These are phyloP conservation scores for Penicillium thymicola DNA, from an alignment of 2,329 filamentous ascomycete genomes.

Conservation along the genomic window DNA sequence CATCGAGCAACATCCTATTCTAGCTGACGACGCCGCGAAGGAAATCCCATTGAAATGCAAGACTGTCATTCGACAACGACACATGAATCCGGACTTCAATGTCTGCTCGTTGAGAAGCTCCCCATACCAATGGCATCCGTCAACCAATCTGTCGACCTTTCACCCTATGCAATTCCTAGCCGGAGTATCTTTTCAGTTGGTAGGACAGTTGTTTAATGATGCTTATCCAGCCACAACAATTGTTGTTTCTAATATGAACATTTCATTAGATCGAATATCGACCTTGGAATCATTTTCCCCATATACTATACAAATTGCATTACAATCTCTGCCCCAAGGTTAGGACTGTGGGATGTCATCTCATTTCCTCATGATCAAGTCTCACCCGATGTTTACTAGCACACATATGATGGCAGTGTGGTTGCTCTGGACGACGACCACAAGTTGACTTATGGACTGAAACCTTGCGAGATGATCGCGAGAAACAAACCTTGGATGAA, in stretches of 20 bases:
- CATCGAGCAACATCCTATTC: not conserved
- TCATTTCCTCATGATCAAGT: not conserved
- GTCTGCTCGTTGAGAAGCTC: not conserved
- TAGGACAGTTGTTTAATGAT: not conserved
- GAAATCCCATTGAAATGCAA: not conserved
- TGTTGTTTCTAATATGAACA: not conserved
- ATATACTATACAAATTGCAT: not conserved
- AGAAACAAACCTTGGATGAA: not conserved
- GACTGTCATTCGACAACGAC: not conserved
- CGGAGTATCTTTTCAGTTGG: not conserved
- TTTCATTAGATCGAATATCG: not conserved
- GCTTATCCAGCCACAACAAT: not conserved
- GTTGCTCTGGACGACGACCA: not conserved
- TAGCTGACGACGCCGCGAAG: not conserved
- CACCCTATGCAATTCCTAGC: not conserved
- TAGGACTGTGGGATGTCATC: rapidly evolving
- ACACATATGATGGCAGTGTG: not conserved
- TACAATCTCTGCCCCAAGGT: not conserved
- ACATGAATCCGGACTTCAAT: not conserved
- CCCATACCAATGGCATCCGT: not conserved
- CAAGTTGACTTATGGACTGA: not conserved
- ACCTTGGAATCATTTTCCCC: not conserved
- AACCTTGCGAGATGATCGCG: not conserved
- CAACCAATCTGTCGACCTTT: no score
- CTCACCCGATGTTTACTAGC: no score